These are phyloP conservation scores for Porogramme epimiltina DNA, from an alignment of 1,284 basidiomycete species.

Conservation along the genomic window DNA sequence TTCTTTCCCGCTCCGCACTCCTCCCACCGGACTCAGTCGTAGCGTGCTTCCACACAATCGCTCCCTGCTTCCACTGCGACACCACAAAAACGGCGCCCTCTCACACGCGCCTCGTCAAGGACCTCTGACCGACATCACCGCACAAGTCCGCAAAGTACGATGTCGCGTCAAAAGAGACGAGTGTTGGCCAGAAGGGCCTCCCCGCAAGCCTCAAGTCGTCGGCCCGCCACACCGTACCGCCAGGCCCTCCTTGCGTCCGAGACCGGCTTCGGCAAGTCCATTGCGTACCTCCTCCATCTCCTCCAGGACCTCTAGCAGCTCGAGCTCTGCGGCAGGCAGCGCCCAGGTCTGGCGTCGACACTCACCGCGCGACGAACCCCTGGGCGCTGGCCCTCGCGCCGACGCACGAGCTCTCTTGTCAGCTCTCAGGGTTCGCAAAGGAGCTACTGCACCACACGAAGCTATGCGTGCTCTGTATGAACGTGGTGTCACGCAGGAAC, in stretches of 20 bases:
- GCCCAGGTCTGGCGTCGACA: neutral
- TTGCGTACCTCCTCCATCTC: conserved; percentile 84
- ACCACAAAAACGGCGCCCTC: no score
- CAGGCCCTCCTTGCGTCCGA: conserved; percentile 81
- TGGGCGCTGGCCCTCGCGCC: conserved; percentile 82
- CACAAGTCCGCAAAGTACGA: conserved; percentile 28
- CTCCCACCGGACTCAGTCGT: no score
- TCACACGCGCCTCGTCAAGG: conserved; percentile 39
- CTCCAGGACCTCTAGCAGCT: conserved; percentile 74
- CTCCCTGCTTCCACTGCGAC: no score
- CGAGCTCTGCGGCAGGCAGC: conserved; percentile 36
- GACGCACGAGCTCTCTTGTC: conserved; percentile 85
- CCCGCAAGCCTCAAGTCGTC: conserved; percentile 20
- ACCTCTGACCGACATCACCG: conserved; percentile 31
- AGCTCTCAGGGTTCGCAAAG: conserved; percentile 76
- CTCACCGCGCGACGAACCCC: conserved; percentile 49
- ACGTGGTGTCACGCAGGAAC: conserved; percentile 58
- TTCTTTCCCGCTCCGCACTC: no score
- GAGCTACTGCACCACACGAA: conserved; percentile 73
- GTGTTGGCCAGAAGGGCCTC: no score
- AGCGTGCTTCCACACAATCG: no score
- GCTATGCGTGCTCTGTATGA: conserved; percentile 73
- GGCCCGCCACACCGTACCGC: conserved; percentile 48
- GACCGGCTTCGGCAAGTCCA: conserved; percentile 88
- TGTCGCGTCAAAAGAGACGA: conserved; percentile 23